Evolutionary conservation across 371 early-diverging fungal genomes (phyloP).

Genomic region (Mortierella sp.): DNA sequence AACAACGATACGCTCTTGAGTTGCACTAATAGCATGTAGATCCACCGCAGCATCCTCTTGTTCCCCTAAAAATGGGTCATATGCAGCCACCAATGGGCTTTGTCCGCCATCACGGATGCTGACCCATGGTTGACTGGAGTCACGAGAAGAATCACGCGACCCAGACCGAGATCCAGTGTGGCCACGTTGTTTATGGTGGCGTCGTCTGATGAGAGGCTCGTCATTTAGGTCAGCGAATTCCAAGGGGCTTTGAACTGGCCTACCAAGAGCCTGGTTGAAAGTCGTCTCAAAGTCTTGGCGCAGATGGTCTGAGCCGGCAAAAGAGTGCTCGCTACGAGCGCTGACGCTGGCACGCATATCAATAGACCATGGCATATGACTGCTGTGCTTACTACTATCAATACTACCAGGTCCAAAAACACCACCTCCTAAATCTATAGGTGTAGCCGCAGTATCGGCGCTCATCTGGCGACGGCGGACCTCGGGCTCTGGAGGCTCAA

Average conservation of each 20-base stretch:
- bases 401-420: slow-evolving; percentile 2
- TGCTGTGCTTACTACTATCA: neutral
- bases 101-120: neutral
- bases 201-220: slow-evolving; percentile 6
- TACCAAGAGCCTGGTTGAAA: slow-evolving; percentile 18
- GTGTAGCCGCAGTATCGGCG: slow-evolving; percentile 3
- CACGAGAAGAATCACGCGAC: slow-evolving; percentile 3
- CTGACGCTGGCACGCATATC: slow-evolving; percentile 11
- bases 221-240: slow-evolving; percentile 7
- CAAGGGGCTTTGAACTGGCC: neutral
- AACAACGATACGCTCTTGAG: slow-evolving; percentile 13
- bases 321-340: slow-evolving; percentile 24
- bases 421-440: slow-evolving; percentile 12
- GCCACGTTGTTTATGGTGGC: neutral
- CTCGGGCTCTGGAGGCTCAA: slow-evolving; percentile 22
- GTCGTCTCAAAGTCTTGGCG: slow-evolving; percentile 31
- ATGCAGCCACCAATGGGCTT: slow-evolving; percentile 4
- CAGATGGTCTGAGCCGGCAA: slow-evolving; percentile 19
- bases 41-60: neutral
- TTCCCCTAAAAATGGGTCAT: slow-evolving; percentile 7
- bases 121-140: neutral
- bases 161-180: slow-evolving; percentile 16
- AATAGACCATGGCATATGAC: slow-evolving; percentile 34
- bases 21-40: neutral
- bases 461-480: slow-evolving; percentile 28